Evolutionary conservation across 2,329 filamentous ascomycete genomes (phyloP).

Genomic region (Trichophyton verrucosum): DNA sequence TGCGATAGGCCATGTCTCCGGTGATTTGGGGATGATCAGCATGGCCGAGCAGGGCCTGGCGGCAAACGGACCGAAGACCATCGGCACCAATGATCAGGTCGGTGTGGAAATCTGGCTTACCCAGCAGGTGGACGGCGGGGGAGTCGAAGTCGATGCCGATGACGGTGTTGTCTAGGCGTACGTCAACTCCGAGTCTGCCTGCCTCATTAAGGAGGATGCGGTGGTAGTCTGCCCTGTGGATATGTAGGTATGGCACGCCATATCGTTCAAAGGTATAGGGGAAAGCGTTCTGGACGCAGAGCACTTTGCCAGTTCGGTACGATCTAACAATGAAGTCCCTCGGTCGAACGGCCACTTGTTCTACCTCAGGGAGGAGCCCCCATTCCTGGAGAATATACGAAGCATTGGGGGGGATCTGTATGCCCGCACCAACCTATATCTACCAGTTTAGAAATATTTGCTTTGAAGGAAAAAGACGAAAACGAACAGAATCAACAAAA

Average conservation of each 20-base stretch:
- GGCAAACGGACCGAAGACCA: constrained; percentile 35
- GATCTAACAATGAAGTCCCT: constrained; percentile 21
- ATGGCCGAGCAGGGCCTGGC: constrained; percentile 35
- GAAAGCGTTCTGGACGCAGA: constrained; percentile 18
- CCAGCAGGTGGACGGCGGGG: constrained; percentile 21
- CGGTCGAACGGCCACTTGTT: constrained; percentile 21
- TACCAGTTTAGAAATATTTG: neutral
- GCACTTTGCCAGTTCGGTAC: constrained; percentile 22
- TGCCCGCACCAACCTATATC: constrained; percentile 23
- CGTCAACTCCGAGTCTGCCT: constrained; percentile 27
- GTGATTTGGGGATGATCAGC: constrained; percentile 39
- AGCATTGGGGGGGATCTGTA: constrained; percentile 25
- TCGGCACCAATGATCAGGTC: constrained; percentile 41
- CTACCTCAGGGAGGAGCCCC: constrained; percentile 19
- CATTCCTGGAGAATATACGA: constrained; percentile 20
- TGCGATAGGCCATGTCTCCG: constrained; percentile 45
- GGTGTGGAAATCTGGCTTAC: constrained; percentile 22
- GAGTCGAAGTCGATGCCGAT: constrained; percentile 17
- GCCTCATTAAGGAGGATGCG: constrained; percentile 32
- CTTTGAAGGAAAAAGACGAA: neutral
- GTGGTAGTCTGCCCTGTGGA: constrained; percentile 42
- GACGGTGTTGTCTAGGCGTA: constrained; percentile 19
- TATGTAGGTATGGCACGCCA: constrained; percentile 34
- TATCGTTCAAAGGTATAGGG: constrained; percentile 20
- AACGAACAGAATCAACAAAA: neutral